Evolutionary conservation across 768 basidiomycete genomes (phyloP).

Genomic region (Lyophyllum atratum): DNA sequence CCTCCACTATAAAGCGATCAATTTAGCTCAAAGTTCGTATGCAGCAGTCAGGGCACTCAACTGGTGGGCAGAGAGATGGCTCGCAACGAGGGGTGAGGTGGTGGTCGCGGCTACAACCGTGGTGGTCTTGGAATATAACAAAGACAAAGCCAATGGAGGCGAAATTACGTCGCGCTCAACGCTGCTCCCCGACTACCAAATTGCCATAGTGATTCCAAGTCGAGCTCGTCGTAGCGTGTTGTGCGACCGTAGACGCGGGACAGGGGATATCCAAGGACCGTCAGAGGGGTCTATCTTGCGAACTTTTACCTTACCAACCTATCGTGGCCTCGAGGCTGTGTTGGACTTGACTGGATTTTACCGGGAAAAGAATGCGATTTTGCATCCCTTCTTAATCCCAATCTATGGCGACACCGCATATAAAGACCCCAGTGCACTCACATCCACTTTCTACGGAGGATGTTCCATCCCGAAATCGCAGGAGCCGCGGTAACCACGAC

Average conservation of each 20-base stretch:
- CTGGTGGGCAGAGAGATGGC: not conserved
- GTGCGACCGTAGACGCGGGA: conserved; percentile 1
- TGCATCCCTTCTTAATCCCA: not conserved
- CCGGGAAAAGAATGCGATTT: conserved; percentile 6
- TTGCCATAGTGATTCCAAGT: not conserved
- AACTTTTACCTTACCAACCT: not conserved
- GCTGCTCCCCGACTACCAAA: not conserved
- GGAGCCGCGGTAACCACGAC: conserved; percentile 43
- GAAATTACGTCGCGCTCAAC: not conserved
- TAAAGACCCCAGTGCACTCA: conserved; percentile 62
- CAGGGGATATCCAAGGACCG: conserved; percentile 1
- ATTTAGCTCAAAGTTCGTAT: not conserved
- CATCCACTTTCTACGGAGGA: conserved; percentile 74
- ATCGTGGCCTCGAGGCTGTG: conserved; percentile 9
- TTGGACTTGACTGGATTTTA: not conserved
- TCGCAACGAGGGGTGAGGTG: not conserved
- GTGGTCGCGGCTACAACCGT: not conserved
- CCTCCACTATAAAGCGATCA: conserved; percentile 65
- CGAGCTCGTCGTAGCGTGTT: conserved; percentile 1
- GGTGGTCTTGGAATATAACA: not conserved
- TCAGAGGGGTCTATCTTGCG: not conserved
- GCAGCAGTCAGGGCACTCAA: conserved; percentile 3
- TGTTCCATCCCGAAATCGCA: conserved; percentile 44
- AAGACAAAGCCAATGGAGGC: not conserved
- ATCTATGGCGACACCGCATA: conserved; percentile 39